phyloP scores from a whole-genome alignment of 2,329 filamentous ascomycete species.

The Allantophomopsis lycopodina region DNA sequence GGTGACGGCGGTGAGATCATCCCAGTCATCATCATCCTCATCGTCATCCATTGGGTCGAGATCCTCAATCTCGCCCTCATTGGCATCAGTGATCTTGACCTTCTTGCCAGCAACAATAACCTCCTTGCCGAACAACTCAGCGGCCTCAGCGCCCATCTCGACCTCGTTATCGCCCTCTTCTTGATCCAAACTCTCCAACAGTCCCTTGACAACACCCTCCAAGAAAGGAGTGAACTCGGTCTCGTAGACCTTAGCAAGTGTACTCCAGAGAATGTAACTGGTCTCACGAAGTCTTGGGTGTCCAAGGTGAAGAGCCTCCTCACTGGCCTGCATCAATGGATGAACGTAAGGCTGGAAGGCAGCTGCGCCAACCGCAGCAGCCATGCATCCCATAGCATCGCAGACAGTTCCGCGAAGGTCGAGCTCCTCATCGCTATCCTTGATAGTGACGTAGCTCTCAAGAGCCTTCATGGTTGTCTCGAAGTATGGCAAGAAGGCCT shows the following conservation, averaged over 20 bases:
- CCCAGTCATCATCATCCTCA: slow-evolving; percentile 74
- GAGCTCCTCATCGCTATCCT: slow-evolving; percentile 80
- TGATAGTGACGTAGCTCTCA: slow-evolving; percentile 70
- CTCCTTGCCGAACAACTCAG: slow-evolving; percentile 61
- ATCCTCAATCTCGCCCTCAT: slow-evolving; percentile 41
- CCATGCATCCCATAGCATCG: slow-evolving; percentile 89
- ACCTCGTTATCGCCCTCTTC: slow-evolving; percentile 75
- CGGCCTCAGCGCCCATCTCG: slow-evolving; percentile 59
- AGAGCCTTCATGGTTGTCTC: slow-evolving; percentile 82
- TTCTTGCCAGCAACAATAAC: slow-evolving; percentile 73
- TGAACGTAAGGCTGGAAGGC: slow-evolving; percentile 85
- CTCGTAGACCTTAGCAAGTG: slow-evolving; percentile 85
- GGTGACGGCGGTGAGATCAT: slow-evolving; percentile 72
- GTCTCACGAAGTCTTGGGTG: slow-evolving; percentile 89
- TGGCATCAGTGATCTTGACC: slow-evolving; percentile 60
- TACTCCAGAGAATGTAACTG: slow-evolving; percentile 94
- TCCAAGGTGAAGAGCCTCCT: slow-evolving; percentile 78
- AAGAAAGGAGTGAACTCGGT: slow-evolving; percentile 72
- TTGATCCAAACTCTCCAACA: slow-evolving; percentile 77
- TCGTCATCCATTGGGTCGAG: slow-evolving; percentile 49
- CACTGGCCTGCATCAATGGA: slow-evolving; percentile 81
- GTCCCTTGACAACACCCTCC: slow-evolving; percentile 61
- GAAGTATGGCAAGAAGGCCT: slow-evolving; percentile 83
- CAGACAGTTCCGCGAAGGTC: slow-evolving; percentile 81
- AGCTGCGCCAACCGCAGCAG: slow-evolving; percentile 71